Percentiles rank a stretch among this genome's conserved stretches.
These are phyloP conservation scores for Paratrypanosoma confusum DNA, from an alignment of 208 protist species.

Conservation along the genomic window DNA sequence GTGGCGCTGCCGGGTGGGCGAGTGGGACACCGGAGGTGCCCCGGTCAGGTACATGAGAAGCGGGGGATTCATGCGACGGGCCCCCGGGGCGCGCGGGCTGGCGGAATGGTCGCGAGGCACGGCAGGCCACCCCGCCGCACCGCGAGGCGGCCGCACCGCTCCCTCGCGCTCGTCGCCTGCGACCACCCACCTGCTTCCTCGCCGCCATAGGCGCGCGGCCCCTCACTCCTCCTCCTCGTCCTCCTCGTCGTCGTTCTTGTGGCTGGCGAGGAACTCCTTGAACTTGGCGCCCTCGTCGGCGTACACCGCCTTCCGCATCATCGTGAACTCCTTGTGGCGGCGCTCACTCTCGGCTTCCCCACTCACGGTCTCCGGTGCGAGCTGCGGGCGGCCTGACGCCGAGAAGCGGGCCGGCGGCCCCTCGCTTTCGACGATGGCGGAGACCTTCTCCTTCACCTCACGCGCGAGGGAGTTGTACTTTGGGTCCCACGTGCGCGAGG, in stretches of 20 bases:
- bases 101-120: too few relatives aligned
- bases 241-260: constrained; percentile 14
- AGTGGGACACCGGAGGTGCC: too few relatives aligned
- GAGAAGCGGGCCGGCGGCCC: constrained; percentile 32
- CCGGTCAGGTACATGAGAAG: too few relatives aligned
- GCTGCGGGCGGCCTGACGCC: constrained; percentile 49
- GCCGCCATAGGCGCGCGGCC: background rate
- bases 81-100: too few relatives aligned
- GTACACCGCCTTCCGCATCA: constrained; percentile 75
- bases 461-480: constrained; percentile 48
- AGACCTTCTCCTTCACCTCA: constrained; percentile 43
- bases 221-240: constrained; percentile 35
- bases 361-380: constrained; percentile 29
- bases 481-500: constrained; percentile 47
- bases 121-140: too few relatives aligned
- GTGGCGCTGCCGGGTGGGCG: too few relatives aligned
- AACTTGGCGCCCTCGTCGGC: constrained; percentile 81
- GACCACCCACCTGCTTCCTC: background rate
- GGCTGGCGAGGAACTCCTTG: constrained; percentile 35
- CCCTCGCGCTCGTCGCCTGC: too few relatives aligned
- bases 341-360: constrained; percentile 43
- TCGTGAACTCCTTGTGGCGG: constrained; percentile 48
- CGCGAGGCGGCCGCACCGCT: too few relatives aligned
- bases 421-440: constrained; percentile 10
- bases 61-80: too few relatives aligned